Conservation (phyloP, 2,329 filamentous ascomycete genomes). For the Fusarium denticulatum region DNA sequence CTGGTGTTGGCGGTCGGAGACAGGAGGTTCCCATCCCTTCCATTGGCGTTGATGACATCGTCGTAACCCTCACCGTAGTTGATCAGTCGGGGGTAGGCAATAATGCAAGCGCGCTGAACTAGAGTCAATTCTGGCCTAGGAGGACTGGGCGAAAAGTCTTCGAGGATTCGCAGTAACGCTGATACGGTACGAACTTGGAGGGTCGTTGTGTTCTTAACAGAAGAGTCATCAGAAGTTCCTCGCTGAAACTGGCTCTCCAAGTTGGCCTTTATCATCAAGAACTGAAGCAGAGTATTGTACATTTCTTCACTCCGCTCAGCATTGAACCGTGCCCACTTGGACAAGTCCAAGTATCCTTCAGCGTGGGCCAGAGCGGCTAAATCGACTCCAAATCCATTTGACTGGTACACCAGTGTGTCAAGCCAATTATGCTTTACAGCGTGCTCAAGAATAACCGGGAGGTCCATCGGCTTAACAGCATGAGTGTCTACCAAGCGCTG, state of each 20-base stretch:
- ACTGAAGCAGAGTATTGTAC: constrained; percentile 77
- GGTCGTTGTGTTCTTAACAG: constrained; percentile 72
- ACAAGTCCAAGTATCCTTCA: constrained; percentile 80
- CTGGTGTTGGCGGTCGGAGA: constrained; percentile 82
- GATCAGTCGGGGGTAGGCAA: constrained; percentile 91
- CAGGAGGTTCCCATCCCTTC: constrained; percentile 81
- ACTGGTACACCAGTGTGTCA: constrained; percentile 79
- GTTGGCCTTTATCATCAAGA: constrained; percentile 84
- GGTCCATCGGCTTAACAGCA: constrained; percentile 71
- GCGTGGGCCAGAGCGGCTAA: constrained; percentile 87
- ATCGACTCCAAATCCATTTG: constrained; percentile 87
- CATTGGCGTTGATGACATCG: constrained; percentile 88
- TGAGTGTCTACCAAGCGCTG: constrained; percentile 84
- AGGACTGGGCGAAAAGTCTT: constrained; percentile 71
- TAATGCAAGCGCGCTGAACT: constrained; percentile 88
- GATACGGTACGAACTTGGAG: constrained; percentile 88
- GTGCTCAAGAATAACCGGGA: constrained; percentile 64
- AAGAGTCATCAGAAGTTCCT: constrained; percentile 65
- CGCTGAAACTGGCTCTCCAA: constrained; percentile 81
- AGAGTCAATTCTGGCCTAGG: constrained; percentile 75
- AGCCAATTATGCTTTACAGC: constrained; percentile 86
- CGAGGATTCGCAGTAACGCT: constrained; percentile 80
- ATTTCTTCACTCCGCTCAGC: constrained; percentile 74
- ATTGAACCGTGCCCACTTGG: constrained; percentile 81
- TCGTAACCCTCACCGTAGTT: constrained; percentile 96